Evolutionary conservation across 176 grass and related monocot species (phyloP).

Genomic region (Microstegium vimineum): DNA sequence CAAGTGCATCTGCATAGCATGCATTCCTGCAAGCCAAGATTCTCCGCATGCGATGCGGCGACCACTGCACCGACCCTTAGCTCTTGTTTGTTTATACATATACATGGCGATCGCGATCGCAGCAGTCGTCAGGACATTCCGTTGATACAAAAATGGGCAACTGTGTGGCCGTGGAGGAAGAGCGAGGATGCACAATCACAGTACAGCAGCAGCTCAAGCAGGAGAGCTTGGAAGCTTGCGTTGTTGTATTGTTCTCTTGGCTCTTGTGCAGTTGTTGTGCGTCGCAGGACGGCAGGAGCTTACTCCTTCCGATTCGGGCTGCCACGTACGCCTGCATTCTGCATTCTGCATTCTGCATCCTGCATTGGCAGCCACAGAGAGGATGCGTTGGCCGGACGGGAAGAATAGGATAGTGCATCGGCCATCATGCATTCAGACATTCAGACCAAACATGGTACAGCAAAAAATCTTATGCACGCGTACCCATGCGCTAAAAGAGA

Average conservation of each 20-base stretch:
- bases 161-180: not conserved
- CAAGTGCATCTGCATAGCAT: not conserved
- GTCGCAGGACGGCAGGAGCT: too few relatives aligned
- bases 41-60: not conserved
- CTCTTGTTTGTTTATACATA: not conserved
- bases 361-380: not conserved
- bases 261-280: too few relatives aligned
- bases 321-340: not conserved
- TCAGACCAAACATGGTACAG: too few relatives aligned
- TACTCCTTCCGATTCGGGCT: too few relatives aligned
- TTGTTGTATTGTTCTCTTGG: not conserved
- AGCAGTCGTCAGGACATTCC: not conserved
- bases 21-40: not conserved
- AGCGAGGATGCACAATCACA: not conserved
- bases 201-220: not conserved
- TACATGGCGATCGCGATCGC: too few relatives aligned
- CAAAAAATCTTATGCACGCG: too few relatives aligned
- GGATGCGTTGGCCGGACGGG: too few relatives aligned
- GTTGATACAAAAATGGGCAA: not conserved
- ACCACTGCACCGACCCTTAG: not conserved
- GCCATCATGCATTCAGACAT: not conserved
- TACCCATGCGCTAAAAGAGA: too few relatives aligned
- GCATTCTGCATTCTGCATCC: not conserved
- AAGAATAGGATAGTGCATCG: not conserved
- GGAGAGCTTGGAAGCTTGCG: not conserved